Base-by-base conservation (phyloP, 164 flowering plant genomes). In the Sextonia rubra region DNA sequence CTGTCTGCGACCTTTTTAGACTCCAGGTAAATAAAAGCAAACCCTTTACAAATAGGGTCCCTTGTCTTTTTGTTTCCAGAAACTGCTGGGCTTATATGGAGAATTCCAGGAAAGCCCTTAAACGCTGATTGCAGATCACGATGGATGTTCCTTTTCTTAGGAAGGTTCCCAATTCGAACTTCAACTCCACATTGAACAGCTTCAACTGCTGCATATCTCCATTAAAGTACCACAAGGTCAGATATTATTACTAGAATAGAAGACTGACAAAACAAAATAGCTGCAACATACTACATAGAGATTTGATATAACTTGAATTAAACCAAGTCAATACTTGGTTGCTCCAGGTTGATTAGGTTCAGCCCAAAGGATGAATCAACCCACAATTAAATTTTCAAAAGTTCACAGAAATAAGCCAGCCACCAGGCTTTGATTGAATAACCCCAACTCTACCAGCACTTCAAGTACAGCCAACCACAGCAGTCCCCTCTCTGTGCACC, bases 21-120 rank as follows among this genome's bases (percentile, higher is more conserved):
- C 76, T 79, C 84, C 72, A 92, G 83, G 76, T 91, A 74, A 66
- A 95, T 82, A 72, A 87, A 89, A n/a, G 90, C 99, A 78, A 85
- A 83, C 62, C 97, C 99, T 85, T 87, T 91, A 87, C 99, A 93
- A 48, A 91, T 64, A 63, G 99, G 99, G 65, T 95, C 97, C 76
- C 88, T 88, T 6, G 99, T 93, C 85, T 91, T 95, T 79, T 87
- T 87, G 81, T 81, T 95, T 66, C 96, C 99, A 69, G 89, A 79
- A 77, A 89, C 96, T 60, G 81, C 90, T 55, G 98, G 97, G 62
- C 71, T 76, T 77, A 93, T 85, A 62, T 79, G 74, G 44, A 85
- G 48, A 66, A 91, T 81, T 55, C 94, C 96, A 64, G 84, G 83
- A 63, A 90, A 83, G 48, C 82, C 92, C 75, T 87, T 69, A 76